These are phyloP conservation scores for Calycina herbarum DNA, from an alignment of 2,329 filamentous ascomycete genomes.

Conservation along the genomic window DNA sequence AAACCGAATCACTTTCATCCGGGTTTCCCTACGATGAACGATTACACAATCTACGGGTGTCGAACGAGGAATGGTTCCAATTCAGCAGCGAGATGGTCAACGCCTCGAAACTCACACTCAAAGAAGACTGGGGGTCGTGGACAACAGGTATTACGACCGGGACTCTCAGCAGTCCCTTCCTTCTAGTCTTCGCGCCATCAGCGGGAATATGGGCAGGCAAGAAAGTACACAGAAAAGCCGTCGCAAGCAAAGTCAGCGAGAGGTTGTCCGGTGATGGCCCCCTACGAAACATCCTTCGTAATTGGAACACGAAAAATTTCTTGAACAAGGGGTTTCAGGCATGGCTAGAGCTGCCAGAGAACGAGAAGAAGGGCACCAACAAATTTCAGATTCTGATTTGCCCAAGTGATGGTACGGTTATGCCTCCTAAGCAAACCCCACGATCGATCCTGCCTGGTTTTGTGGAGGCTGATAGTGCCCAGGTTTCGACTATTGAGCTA, in stretches of 20 bases:
- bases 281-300: slow-evolving; percentile 21
- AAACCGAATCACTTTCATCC: slow-evolving; percentile 28
- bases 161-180: slow-evolving; percentile 19
- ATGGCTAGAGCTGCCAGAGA: slow-evolving; percentile 30
- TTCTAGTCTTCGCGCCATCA: slow-evolving; percentile 27
- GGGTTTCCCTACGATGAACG: slow-evolving; percentile 30
- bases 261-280: slow-evolving; percentile 26
- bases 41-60: slow-evolving; percentile 22
- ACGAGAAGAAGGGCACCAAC: slow-evolving; percentile 17
- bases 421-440: no score
- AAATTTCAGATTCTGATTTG: slow-evolving; percentile 14
- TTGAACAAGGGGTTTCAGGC: slow-evolving; percentile 25
- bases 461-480: slow-evolving; percentile 8
- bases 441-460: slow-evolving; percentile 2
- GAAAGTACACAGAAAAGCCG: slow-evolving; percentile 26
- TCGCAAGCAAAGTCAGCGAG: slow-evolving; percentile 28
- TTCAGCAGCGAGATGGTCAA: slow-evolving; percentile 29
- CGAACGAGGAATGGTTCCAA: slow-evolving; percentile 31
- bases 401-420: slow-evolving; percentile 8
- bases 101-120: slow-evolving; percentile 26
- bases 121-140: slow-evolving; percentile 29
- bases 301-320: slow-evolving; percentile 28
- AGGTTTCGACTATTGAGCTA: slow-evolving; percentile 4
- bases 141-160: slow-evolving; percentile 30
- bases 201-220: slow-evolving; percentile 29